Evolutionary conservation across 176 grass and related monocot genomes (phyloP).

Genomic region (Canna indica): DNA sequence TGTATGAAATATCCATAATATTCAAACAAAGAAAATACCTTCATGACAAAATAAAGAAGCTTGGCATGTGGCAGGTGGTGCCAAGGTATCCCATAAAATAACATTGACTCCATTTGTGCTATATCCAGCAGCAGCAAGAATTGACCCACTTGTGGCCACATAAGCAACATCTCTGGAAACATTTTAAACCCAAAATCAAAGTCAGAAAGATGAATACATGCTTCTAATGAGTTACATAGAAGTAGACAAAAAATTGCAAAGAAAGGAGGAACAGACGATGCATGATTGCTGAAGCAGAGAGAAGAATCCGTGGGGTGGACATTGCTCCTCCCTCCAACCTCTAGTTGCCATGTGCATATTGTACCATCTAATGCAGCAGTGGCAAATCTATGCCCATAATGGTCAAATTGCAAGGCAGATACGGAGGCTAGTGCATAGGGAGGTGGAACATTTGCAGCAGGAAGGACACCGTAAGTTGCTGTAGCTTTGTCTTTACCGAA

Average conservation of each 20-base stretch:
- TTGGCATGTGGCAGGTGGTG: slow-evolving; percentile 44
- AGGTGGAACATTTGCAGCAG: slow-evolving; percentile 66
- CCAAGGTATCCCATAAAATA: slow-evolving; percentile 52
- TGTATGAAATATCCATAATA: no score
- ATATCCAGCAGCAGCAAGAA: slow-evolving; percentile 68
- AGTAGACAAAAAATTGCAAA: not conserved
- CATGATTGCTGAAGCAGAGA: slow-evolving; percentile 69
- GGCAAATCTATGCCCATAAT: slow-evolving; percentile 83
- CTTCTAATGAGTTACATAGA: not conserved
- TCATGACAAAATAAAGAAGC: slow-evolving; percentile 52
- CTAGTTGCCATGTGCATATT: slow-evolving; percentile 79
- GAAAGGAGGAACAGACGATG: slow-evolving; percentile 48
- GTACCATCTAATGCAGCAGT: slow-evolving; percentile 87
- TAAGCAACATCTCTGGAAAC: slow-evolving; percentile 63
- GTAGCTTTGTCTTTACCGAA: slow-evolving; percentile 86
- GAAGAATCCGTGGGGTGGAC: slow-evolving; percentile 72
- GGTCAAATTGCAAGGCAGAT: slow-evolving; percentile 73
- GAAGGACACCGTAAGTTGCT: slow-evolving; percentile 91
- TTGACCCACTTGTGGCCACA: slow-evolving; percentile 67
- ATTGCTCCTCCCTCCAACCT: slow-evolving; percentile 87
- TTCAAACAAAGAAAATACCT: slow-evolving; percentile 15
- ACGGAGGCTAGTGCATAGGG: slow-evolving; percentile 85
- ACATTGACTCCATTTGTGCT: slow-evolving; percentile 67
- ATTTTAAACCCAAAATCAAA: slow-evolving; percentile 26
- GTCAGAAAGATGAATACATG: slow-evolving; percentile 8